These are phyloP conservation scores for Backusella circina DNA, from an alignment of 192 early-diverging fungal genomes.

Conservation along the genomic window DNA sequence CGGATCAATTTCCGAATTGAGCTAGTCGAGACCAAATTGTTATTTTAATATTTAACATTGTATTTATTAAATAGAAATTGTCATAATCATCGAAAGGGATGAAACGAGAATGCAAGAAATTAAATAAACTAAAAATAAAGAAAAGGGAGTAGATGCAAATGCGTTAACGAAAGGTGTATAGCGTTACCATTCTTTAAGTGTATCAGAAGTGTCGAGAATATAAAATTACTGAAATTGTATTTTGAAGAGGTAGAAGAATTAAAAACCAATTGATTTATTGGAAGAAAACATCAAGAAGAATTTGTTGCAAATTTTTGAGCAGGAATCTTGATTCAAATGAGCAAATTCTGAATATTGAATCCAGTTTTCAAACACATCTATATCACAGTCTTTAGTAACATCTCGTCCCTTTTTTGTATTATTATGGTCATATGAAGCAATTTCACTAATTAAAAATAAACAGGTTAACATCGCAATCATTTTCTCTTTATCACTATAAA, in stretches of 20 bases:
- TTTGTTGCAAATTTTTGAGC: not conserved
- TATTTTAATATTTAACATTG: not conserved
- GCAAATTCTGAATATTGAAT: not conserved
- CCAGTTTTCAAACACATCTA: constrained; percentile 1
- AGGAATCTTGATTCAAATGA: not conserved
- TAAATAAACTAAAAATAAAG: too few relatives aligned
- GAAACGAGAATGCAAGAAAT: too few relatives aligned
- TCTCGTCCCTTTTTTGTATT: not conserved
- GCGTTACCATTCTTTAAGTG: too few relatives aligned
- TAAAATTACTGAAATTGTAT: too few relatives aligned
- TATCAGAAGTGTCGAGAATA: too few relatives aligned
- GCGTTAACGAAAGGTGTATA: too few relatives aligned
- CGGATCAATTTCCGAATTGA: not conserved
- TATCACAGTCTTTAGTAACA: not conserved
- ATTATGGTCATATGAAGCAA: not conserved
- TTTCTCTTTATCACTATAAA: too few relatives aligned
- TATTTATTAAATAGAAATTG: not conserved
- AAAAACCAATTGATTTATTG: not conserved
- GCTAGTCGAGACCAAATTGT: not conserved
- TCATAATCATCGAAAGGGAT: not conserved
- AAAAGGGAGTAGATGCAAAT: too few relatives aligned
- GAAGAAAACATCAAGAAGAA: not conserved
- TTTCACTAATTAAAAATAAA: not conserved
- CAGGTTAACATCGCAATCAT: not conserved
- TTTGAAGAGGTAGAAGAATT: too few relatives aligned